Evolutionary conservation across 2,329 filamentous ascomycete species (phyloP).

Genomic region (Alternaria angustiovoidea): DNA sequence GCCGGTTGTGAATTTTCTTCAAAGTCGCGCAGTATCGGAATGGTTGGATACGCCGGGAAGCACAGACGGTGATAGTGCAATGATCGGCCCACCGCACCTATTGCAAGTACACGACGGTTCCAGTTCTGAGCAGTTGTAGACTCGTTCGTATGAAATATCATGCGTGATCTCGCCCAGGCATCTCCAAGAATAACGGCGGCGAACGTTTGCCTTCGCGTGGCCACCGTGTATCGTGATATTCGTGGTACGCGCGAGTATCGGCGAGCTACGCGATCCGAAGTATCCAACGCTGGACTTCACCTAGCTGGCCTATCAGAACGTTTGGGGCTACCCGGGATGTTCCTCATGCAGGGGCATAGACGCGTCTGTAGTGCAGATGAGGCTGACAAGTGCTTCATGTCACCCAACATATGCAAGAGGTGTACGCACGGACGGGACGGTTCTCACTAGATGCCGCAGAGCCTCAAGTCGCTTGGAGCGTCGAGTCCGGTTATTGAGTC

Average conservation of each 20-base stretch:
- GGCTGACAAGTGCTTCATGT: constrained; percentile 12
- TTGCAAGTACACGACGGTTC: constrained; percentile 8
- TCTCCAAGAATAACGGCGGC: neutral
- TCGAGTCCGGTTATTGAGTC: neutral
- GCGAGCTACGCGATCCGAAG: neutral
- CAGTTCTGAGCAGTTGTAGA: neutral
- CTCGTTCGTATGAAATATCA: neutral
- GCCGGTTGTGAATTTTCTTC: constrained; percentile 21
- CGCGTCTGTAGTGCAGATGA: constrained; percentile 8
- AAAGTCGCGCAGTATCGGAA: constrained; percentile 23
- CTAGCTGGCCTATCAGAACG: neutral
- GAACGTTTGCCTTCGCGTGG: neutral
- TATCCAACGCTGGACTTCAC: neutral
- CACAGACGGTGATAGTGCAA: constrained; percentile 19
- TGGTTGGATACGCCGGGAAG: constrained; percentile 18
- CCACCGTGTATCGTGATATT: neutral
- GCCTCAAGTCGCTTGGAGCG: constrained; percentile 12
- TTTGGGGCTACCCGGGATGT: neutral
- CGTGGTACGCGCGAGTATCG: neutral
- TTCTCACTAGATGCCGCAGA: constrained; percentile 13
- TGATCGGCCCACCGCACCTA: constrained; percentile 20
- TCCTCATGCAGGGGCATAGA: constrained; percentile 3
- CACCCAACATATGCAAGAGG: constrained; percentile 5
- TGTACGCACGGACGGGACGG: constrained; percentile 4
- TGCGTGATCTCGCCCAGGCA: neutral